phyloP scores from a whole-genome alignment of 2,329 filamentous ascomycete species.

The Scopulariopsis brevicaulis region DNA sequence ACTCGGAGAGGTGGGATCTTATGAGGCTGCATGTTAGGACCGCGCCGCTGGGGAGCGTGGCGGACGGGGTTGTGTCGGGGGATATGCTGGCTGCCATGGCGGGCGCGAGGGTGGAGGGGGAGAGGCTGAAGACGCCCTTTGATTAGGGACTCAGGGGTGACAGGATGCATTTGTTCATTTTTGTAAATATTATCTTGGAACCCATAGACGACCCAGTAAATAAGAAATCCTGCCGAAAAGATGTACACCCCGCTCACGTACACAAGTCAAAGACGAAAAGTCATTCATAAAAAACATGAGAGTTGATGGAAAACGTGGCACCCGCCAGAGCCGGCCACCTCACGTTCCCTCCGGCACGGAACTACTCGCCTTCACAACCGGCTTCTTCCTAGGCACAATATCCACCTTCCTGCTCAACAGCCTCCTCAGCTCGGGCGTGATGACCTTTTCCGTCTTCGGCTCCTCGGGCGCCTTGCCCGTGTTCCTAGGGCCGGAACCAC shows the following conservation, averaged over 20 bases:
- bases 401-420: slow-evolving; percentile 38
- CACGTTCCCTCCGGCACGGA: neutral
- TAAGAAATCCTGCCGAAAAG: neutral
- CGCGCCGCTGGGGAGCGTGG: neutral
- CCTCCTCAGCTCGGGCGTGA: slow-evolving; percentile 44
- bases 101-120: neutral
- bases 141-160: neutral
- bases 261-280: neutral
- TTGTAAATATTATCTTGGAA: neutral
- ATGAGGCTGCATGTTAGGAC: neutral
- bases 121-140: neutral
- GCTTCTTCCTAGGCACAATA: slow-evolving; percentile 20
- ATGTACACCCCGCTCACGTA: neutral
- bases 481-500: slow-evolving; percentile 7
- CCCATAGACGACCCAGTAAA: too few relatives aligned
- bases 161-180: neutral
- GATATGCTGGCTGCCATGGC: neutral
- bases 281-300: neutral
- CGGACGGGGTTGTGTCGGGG: neutral
- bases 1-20: neutral
- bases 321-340: neutral
- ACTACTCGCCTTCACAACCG: neutral
- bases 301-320: neutral
- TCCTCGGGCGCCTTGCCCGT: slow-evolving; percentile 15
- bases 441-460: slow-evolving; percentile 33